Base-by-base conservation (phyloP, 2,329 filamentous ascomycete species). In the Onygenales sp. region DNA sequence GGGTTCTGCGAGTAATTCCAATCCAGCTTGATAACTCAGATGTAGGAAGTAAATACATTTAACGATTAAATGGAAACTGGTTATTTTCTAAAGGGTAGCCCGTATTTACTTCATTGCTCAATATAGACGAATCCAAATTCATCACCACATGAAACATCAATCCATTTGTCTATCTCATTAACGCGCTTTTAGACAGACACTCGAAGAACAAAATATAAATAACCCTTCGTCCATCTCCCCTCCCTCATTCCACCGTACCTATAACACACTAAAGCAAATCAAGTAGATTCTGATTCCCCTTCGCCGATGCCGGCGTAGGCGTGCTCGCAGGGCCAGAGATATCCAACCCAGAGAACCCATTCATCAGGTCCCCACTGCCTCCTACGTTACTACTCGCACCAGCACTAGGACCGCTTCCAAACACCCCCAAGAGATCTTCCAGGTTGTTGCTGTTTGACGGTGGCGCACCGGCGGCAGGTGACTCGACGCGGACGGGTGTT, bases 281-380 rank as follows among this genome's bases (percentile, higher is more conserved):
- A 56, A 82, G 59, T 43, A 81, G 70, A 61, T 82, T 78, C 58
- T 81, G 76, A 55, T 79, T 81, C 52, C 69, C 75, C 66, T 76
- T 76, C 10, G 57, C 49, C 3, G 60, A 50, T 38, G 60, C 57
- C 14, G 63, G 58, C 38, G 68, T 58, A 47, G 63, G 56, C 32
- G 59, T 60, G 51, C 56, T 54, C 33, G 53, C 54, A 53, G 64
- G 64, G 42, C 81, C 82, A 46, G 83, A 80, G 65, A 98, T 75
- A 71, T 89, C 84, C 73, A 98, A 76, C 4, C 83, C 83, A 32
- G 84, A 87, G 66, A 98, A 94, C 0, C 91, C 91, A 65, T 89
- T 89, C 75, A 85, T 77, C 77, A 96, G 77, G 61, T 83, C 79
- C 60, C 70, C 62, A 56, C 64, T 72, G 55, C 67, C 62, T 46